Percentiles rank a stretch among this genome's conserved stretches.
These are phyloP conservation scores for Colletotrichum sp. DNA, from an alignment of 2,329 filamentous ascomycete species.

Conservation along the genomic window DNA sequence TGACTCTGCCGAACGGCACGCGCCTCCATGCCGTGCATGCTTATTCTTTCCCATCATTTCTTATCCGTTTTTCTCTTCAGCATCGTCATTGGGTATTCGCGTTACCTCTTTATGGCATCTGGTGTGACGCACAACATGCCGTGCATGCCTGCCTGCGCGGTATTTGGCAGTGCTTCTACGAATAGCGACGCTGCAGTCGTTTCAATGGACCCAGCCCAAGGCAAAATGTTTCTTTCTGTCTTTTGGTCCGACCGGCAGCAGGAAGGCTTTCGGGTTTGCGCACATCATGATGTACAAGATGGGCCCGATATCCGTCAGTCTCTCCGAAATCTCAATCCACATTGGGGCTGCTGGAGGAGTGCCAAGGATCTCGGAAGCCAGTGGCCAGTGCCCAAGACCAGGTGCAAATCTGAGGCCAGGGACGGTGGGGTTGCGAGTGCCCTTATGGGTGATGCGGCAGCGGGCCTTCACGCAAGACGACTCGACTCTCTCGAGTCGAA, in stretches of 20 bases:
- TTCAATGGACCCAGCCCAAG: background rate
- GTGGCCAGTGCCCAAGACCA: slow-evolving; percentile 8
- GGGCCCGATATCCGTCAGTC: background rate
- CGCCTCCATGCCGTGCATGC: background rate
- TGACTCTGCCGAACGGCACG: background rate
- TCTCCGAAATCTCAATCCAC: background rate
- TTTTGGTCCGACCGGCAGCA: background rate
- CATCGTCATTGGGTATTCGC: background rate
- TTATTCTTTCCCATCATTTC: background rate
- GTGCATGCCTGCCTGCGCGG: background rate
- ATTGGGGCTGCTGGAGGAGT: background rate
- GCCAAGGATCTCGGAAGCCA: slow-evolving; percentile 13
- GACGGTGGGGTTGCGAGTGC: background rate
- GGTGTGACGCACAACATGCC: background rate
- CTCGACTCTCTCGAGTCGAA: background rate
- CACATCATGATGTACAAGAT: background rate
- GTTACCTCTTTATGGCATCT: background rate
- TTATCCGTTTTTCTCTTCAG: background rate
- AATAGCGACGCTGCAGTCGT: background rate
- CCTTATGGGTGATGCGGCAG: background rate
- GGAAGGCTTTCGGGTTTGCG: background rate
- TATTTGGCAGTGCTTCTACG: background rate
- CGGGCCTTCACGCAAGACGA: background rate
- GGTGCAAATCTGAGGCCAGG: background rate
- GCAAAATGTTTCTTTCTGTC: background rate